These are phyloP conservation scores for Aspergillus fijiensis DNA, from an alignment of 2,329 filamentous ascomycete species.

Conservation along the genomic window DNA sequence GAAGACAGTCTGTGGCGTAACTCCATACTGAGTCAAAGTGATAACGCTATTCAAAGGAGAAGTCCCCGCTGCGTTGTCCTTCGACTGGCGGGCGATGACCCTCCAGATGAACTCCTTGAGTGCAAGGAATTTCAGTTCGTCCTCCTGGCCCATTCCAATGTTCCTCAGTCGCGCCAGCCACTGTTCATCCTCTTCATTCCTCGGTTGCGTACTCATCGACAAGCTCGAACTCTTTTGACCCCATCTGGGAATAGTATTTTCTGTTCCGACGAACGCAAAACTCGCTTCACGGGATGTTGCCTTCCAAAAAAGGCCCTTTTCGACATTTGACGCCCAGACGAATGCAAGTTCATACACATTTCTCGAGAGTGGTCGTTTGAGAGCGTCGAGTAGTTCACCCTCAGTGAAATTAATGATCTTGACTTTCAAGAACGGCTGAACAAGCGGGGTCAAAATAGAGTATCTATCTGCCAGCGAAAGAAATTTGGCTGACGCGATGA, in stretches of 20 bases:
- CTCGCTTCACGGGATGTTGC: conserved; percentile 67
- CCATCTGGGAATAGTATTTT: conserved; percentile 57
- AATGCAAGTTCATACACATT: conserved; percentile 81
- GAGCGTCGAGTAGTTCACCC: conserved; percentile 70
- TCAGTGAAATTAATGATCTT: conserved; percentile 69
- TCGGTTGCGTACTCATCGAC: conserved; percentile 62
- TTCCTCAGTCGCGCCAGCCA: conserved; percentile 86
- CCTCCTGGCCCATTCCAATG: conserved; percentile 75
- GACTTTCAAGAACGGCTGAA: conserved; percentile 79
- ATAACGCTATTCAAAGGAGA: conserved; percentile 68
- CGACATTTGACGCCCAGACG: conserved; percentile 78
- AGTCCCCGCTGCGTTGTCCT: conserved; percentile 43
- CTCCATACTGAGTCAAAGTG: conserved; percentile 69
- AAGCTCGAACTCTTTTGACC: conserved; percentile 44
- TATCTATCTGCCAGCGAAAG: conserved; percentile 76
- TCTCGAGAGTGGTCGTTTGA: conserved; percentile 79
- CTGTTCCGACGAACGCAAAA: conserved; percentile 64
- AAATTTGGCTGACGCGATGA: conserved; percentile 73
- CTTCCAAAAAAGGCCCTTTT: conserved; percentile 86
- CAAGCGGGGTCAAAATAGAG: conserved; percentile 77
- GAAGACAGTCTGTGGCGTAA: conserved; percentile 85
- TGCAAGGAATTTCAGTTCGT: conserved; percentile 84
- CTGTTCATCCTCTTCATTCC: conserved; percentile 89
- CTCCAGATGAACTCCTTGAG: conserved; percentile 91
- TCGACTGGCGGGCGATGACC: conserved; percentile 68